phyloP scores from a whole-genome alignment of 495 filamentous ascomycete genomes.

The Penicillium pancosmium region DNA sequence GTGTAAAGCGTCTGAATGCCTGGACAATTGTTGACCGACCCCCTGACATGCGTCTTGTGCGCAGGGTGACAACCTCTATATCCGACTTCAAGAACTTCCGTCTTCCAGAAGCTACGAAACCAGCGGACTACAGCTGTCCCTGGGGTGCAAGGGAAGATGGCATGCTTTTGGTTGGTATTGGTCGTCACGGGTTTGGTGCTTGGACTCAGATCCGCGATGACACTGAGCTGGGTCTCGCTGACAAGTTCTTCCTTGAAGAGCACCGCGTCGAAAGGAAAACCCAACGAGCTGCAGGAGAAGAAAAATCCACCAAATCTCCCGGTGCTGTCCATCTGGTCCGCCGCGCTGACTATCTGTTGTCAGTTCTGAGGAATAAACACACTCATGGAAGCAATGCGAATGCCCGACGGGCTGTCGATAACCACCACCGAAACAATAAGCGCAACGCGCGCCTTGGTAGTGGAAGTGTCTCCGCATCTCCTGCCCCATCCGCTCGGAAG shows the following conservation, averaged over 20 bases:
- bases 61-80: constrained; percentile 59
- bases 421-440: constrained; percentile 86
- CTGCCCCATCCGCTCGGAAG: constrained; percentile 53
- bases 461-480: constrained; percentile 55
- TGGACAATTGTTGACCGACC: constrained; percentile 91
- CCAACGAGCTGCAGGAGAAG: constrained; percentile 75
- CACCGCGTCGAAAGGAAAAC: constrained; percentile 97
- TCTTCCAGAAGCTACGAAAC: constrained; percentile 86
- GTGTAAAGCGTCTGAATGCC: constrained; percentile 91
- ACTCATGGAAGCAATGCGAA: constrained; percentile 65
- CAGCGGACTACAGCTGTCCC: constrained; percentile 79
- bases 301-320: constrained; percentile 81
- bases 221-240: constrained; percentile 77
- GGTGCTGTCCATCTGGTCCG: constrained; percentile 96
- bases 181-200: constrained; percentile 88
- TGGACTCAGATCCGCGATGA: constrained; percentile 95
- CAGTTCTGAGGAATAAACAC: constrained; percentile 79
- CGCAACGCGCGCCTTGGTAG: constrained; percentile 52
- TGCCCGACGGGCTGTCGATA: constrained; percentile 81
- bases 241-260: constrained; percentile 97
- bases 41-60: constrained; percentile 81
- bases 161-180: constrained; percentile 94
- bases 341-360: constrained; percentile 90
- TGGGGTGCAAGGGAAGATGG: constrained; percentile 95
- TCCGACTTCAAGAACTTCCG: constrained; percentile 76